Percentiles rank a stretch among this genome's conserved stretches.
phyloP scores from a whole-genome alignment of 2,329 filamentous ascomycete species.

The Dactylellina parvicollis region DNA sequence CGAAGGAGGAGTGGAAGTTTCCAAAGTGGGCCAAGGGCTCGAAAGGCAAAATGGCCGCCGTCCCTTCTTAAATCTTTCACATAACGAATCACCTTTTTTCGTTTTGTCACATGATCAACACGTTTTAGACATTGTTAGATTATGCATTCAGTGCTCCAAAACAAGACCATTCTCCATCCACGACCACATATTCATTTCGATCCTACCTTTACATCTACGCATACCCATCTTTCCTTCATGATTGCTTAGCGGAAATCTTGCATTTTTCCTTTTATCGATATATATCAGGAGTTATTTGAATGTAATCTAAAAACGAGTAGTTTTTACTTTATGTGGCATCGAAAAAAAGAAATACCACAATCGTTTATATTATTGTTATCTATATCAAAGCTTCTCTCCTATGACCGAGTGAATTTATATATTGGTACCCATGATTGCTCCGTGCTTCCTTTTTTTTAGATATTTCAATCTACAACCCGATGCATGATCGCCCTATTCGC shows the following conservation, averaged over 20 bases:
- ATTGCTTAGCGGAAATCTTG: slow-evolving; percentile 45
- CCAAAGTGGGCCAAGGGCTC: slow-evolving; percentile 50
- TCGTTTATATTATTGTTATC: neutral
- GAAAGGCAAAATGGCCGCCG: neutral
- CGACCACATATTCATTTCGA: no score
- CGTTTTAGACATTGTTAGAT: no score
- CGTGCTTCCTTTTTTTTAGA: neutral
- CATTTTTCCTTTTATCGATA: neutral
- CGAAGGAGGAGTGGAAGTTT: slow-evolving; percentile 41
- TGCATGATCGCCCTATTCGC: slow-evolving; percentile 58
- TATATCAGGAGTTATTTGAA: slow-evolving; percentile 36
- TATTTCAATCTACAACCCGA: slow-evolving; percentile 56
- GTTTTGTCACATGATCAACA: no score
- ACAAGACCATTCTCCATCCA: no score
- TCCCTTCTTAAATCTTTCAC: neutral
- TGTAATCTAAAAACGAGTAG: slow-evolving; percentile 15
- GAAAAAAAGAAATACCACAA: slow-evolving; percentile 22
- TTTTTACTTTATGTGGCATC: neutral
- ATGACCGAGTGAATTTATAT: no score
- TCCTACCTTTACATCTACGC: no score
- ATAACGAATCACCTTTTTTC: neutral
- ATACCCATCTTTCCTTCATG: neutral
- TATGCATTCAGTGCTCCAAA: no score
- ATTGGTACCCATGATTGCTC: no score
- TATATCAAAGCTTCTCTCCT: no score